Evolutionary conservation across 2,329 filamentous ascomycete species (phyloP).

Genomic region (Reticulascus tulasneorum): DNA sequence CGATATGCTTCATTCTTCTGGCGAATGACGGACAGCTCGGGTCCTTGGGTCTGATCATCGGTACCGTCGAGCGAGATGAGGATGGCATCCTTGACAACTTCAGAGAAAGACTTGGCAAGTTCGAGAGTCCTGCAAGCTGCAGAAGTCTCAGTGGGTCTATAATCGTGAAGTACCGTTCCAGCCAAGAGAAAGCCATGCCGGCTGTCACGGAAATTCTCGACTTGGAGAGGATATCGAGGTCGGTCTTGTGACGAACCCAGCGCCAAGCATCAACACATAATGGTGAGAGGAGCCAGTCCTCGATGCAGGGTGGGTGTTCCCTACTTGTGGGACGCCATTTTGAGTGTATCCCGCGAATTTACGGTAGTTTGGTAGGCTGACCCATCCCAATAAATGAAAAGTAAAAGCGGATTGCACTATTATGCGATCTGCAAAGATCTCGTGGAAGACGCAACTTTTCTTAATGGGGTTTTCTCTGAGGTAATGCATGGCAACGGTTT

Average conservation of each 20-base stretch:
- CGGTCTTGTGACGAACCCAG: constrained; percentile 58
- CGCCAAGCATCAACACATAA: constrained; percentile 38
- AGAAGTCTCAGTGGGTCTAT: neutral
- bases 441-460: too few species aligned
- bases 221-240: constrained; percentile 60
- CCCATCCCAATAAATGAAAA: too few species aligned
- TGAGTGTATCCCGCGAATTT: too few species aligned
- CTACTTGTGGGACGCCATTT: constrained; percentile 5
- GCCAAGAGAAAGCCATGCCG: constrained; percentile 43
- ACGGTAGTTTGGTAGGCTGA: too few species aligned
- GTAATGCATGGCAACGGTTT: too few species aligned
- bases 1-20: constrained; percentile 94
- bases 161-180: neutral
- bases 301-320: neutral
- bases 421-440: too few species aligned
- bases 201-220: constrained; percentile 59
- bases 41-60: constrained; percentile 71
- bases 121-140: constrained; percentile 78
- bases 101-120: constrained; percentile 69
- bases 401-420: too few species aligned
- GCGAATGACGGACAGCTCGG: constrained; percentile 79
- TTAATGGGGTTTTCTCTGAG: too few species aligned
- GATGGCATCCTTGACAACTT: constrained; percentile 66
- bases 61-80: constrained; percentile 82
- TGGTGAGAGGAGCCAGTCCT: neutral